Base-by-base conservation (phyloP, 345 rosid genomes). In the Corchorus capsularis region DNA sequence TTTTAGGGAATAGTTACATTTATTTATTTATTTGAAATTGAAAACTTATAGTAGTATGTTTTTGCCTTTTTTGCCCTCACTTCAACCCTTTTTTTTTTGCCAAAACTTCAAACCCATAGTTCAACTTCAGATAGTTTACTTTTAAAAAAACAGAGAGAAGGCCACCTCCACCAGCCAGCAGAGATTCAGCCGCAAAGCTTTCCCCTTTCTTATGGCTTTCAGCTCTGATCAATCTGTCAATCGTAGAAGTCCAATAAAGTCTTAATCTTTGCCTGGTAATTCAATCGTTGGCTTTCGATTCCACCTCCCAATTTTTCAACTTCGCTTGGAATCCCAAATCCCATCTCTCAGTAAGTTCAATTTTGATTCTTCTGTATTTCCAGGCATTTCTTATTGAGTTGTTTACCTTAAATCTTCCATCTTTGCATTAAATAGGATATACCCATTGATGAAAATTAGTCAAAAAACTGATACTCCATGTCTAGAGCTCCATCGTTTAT, bases 401-500 rank as follows among this genome's bases (percentile, higher is more conserved):
- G 32, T 34, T 67, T 46, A 16, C 60, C 45, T 27, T 50, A 4
- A 69, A 50, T 69, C 20, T 27, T 20, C 2, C 0, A 27, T 47
- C 41, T 47, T 41, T 41, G 50, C 14, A 27, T 41, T 39, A 9
- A 43, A 63, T 47, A 8, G 9, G 50, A 10, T 45, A 39, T 64
- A n/a, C 32, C 32, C 49, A 64, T 27, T 67, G 22, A 15, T 69
- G 46, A 32, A 49, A 32, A 14, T 34, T 16, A n/a, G 17, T 34
- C 9, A 34, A 32, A 16, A 69, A 4, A 17, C 59, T 52, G 20
- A 49, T 13, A 27, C 8, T 16, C 60, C 60, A 69, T 52, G 73
- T 43, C 73, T 50, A 69, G 39, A 69, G 46, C 60, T 69, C 9
- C 59, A 69, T 50, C 59, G 0, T 50, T 50, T 16, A 32, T 69